Percentiles rank a stretch among this genome's conserved stretches.
phyloP scores from a whole-genome alignment of 1,284 basidiomycete species.

The Fomes fomentarius region DNA sequence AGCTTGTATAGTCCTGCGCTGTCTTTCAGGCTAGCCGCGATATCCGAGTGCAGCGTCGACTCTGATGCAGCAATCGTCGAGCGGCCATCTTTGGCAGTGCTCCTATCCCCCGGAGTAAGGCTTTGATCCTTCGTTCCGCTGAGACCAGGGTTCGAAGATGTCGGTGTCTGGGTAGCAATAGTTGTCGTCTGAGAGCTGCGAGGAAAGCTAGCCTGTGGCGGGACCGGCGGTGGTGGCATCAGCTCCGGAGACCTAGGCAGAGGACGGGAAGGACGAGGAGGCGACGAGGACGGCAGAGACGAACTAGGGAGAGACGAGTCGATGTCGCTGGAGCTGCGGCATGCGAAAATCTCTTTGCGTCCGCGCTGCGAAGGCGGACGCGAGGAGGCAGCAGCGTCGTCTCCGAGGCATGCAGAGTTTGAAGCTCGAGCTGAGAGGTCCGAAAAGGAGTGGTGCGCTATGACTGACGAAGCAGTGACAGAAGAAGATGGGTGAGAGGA shows the following conservation, averaged over 20 bases:
- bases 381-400: neutral
- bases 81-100: neutral
- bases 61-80: neutral
- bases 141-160: neutral
- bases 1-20: constrained; percentile 30
- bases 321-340: constrained; percentile 10
- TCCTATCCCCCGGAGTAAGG: neutral
- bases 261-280: neutral
- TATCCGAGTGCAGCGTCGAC: neutral
- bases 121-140: neutral
- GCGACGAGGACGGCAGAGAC: constrained; percentile 3
- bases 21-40: constrained; percentile 19
- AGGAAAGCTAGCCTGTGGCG: constrained; percentile 3
- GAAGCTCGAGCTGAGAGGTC: neutral
- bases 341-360: neutral
- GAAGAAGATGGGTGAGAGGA: constrained; percentile 22
- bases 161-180: constrained; percentile 1
- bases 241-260: constrained; percentile 8
- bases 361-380: neutral
- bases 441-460: constrained; percentile 14
- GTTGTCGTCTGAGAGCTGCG: neutral
- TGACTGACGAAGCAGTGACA: constrained; percentile 13
- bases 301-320: constrained; percentile 18
- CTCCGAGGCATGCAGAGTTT: neutral
- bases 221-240: constrained; percentile 26